Percentiles rank a stretch among this genome's conserved stretches.
Conservation (phyloP, 352 stramenopile species). For the Poterioochromonas sp. region DNA sequence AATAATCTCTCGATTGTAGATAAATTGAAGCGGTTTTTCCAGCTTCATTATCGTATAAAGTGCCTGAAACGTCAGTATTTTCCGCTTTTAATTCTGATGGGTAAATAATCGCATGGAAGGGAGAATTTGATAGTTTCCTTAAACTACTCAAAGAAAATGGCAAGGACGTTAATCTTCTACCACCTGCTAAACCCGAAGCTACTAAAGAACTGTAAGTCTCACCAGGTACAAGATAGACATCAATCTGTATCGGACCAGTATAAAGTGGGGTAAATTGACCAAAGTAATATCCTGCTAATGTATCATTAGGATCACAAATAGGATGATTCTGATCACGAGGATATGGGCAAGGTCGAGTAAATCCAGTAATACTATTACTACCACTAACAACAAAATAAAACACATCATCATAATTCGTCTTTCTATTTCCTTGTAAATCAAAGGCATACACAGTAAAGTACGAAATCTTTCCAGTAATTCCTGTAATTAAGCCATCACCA, state of each 20-base stretch:
- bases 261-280: not conserved
- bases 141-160: not conserved
- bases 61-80: slow-evolving; percentile 9
- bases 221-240: not conserved
- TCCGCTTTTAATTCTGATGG: not conserved
- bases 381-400: not conserved
- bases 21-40: not conserved
- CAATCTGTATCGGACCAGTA: not conserved
- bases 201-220: not conserved
- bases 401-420: slow-evolving; percentile 6
- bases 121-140: slow-evolving; percentile 21
- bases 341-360: not conserved
- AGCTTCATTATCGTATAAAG: not conserved
- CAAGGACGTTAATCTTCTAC: no score
- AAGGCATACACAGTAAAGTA: slow-evolving; percentile 24
- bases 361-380: slow-evolving; percentile 18
- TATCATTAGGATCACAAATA: not conserved
- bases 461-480: not conserved
- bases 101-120: slow-evolving; percentile 4
- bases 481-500: not conserved
- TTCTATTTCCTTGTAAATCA: slow-evolving; percentile 26
- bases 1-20: slow-evolving; percentile 25
- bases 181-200: no score
- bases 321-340: not conserved
- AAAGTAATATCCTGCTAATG: slow-evolving; percentile 13